Base-by-base conservation (phyloP, 164 flowering plant genomes). In the Piper longum region DNA sequence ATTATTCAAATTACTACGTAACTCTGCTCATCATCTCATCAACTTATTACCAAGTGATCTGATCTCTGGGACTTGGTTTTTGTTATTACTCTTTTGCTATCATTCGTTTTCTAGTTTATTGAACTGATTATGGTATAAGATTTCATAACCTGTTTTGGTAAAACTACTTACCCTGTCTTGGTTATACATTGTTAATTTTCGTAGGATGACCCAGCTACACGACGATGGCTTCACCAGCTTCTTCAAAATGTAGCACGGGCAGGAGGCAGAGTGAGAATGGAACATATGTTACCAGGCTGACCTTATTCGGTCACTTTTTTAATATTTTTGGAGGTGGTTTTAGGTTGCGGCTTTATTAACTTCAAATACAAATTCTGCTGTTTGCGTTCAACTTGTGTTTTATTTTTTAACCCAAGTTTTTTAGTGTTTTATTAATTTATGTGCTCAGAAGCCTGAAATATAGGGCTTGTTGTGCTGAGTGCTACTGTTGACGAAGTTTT, bases 161-260 rank as follows among this genome's bases (percentile, higher is more conserved):
- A 5, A 9, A 48, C 9, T 48, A 9, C 14, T 2, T 14, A 48
- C 14, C 12, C 9, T 48, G 14, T 14, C 52, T 48, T 48, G 52
- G 11, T 48, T 26, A 26, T 26, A 2, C 8, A 14, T 6, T 60
- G 16, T 42, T 16, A 40, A 7, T 42, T 41, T n/a, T 60, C 42
- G 40, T 62, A 73, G 76, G 76, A 73, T 2, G 76, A 73, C 65
- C 66, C 62, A 57, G 26, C 67, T 61, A 70, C 76, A 0, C 66
- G 65, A 56, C 56, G 69, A 19, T 70, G 73, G 73, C 63, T 73
- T 43, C 67, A 67, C 12, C 76, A 73, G 64, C 66, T 73, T 39
- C 51, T 70, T 19, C 68, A 70, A 55, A 73, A 70, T 66, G 73
- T 73, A 11, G 57, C 62, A 8, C 52, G 52, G 3, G 52, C 52